Evolutionary conservation across 805 yeast genomes (phyloP).

Genomic region (Blastobotrys attinorum): DNA sequence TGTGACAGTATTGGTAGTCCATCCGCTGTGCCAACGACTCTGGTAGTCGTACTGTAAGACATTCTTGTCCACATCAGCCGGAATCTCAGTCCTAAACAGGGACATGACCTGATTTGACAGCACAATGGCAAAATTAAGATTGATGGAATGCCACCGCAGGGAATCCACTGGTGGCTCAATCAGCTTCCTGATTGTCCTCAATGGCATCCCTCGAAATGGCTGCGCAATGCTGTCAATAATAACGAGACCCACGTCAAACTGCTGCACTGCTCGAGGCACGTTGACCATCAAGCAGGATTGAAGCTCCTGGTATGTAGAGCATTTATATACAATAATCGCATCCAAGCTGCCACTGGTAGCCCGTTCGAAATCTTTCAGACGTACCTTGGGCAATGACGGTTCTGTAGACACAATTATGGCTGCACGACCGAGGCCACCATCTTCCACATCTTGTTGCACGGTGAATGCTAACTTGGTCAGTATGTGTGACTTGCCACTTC

Average conservation of each 20-base stretch:
- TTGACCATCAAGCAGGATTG: conserved; percentile 66
- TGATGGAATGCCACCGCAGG: conserved; percentile 42
- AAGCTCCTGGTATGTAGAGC: conserved; percentile 63
- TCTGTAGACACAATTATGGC: conserved; percentile 80
- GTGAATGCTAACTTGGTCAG: conserved; percentile 56
- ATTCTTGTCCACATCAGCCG: conserved; percentile 25
- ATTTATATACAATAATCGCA: conserved; percentile 45
- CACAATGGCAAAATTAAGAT: conserved; percentile 50
- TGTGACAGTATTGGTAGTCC: conserved; percentile 32
- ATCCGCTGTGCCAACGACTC: conserved; percentile 65
- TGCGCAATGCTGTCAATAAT: conserved; percentile 73
- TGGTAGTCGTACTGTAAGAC: conserved; percentile 52
- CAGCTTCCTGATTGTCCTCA: background rate
- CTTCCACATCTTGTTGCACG: conserved; percentile 42
- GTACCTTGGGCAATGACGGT: conserved; percentile 55
- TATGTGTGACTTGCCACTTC: conserved; percentile 81
- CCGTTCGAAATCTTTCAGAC: conserved; percentile 33
- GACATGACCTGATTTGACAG: conserved; percentile 79
- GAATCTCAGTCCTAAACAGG: conserved; percentile 29
- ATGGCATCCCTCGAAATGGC: conserved; percentile 45
- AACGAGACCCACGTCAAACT: conserved; percentile 42
- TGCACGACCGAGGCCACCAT: conserved; percentile 42
- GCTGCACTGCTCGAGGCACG: conserved; percentile 48
- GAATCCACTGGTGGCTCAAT: conserved; percentile 22
- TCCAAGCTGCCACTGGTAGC: conserved; percentile 26